Conservation (phyloP, 2,329 filamentous ascomycete species). For the Lachnellula cervina region DNA sequence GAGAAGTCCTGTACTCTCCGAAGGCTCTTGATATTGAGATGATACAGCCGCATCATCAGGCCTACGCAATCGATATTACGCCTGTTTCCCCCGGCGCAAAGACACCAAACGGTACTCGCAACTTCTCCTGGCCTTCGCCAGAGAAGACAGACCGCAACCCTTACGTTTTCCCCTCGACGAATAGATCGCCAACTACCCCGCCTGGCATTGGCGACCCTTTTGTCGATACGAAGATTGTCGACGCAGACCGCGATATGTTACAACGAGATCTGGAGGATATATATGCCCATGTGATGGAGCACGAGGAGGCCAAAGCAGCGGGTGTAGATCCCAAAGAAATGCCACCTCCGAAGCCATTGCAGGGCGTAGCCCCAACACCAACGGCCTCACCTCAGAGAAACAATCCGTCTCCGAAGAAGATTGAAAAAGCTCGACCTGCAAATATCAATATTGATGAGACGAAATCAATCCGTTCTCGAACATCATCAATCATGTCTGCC, state of each 20-base stretch:
- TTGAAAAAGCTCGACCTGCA: conserved; percentile 42
- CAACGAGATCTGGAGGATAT: conserved; percentile 83
- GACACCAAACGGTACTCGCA: conserved; percentile 22
- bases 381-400: conserved; percentile 27
- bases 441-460: conserved; percentile 37
- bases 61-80: conserved; percentile 13
- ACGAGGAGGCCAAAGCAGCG: conserved; percentile 65
- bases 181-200: conserved; percentile 19
- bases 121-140: conserved; percentile 50
- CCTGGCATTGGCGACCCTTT: conserved; percentile 48
- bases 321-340: conserved; percentile 46
- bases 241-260: conserved; percentile 67
- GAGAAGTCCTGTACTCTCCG: conserved; percentile 19
- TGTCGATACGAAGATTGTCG: conserved; percentile 73
- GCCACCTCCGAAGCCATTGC: conserved; percentile 26
- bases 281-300: conserved; percentile 88
- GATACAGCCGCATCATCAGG: conserved; percentile 41
- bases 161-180: conserved; percentile 44
- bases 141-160: conserved; percentile 34
- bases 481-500: conserved; percentile 56
- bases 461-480: conserved; percentile 47
- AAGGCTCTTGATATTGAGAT: conserved; percentile 30
- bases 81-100: conserved; percentile 32
- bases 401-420: conserved; percentile 40
- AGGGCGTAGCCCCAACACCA: conserved; percentile 25